A percentile compares a stretch with the other conserved stretches of the same genome.
These are phyloP conservation scores for Malassezia caprae DNA, from an alignment of 1,284 basidiomycete genomes.

Conservation along the genomic window DNA sequence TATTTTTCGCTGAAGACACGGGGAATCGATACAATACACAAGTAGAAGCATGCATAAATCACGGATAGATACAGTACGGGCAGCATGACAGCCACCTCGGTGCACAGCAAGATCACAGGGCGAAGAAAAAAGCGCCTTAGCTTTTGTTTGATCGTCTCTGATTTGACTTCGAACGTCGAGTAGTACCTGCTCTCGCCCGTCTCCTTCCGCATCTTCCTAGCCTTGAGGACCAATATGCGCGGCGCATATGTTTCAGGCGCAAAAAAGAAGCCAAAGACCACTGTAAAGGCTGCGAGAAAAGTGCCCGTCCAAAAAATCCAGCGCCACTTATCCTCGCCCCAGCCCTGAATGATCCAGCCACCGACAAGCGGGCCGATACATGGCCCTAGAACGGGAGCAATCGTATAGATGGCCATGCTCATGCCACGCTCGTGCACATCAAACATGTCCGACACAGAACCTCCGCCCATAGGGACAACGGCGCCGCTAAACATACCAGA, in stretches of 20 bases:
- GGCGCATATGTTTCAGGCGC: slow-evolving; percentile 62
- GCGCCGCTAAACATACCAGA: slow-evolving; percentile 45
- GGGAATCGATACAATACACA: slow-evolving; percentile 62
- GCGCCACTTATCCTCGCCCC: slow-evolving; percentile 12
- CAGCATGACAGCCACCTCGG: slow-evolving; percentile 53
- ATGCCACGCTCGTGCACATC: slow-evolving; percentile 52
- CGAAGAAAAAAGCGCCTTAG: slow-evolving; percentile 49
- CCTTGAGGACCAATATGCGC: slow-evolving; percentile 53
- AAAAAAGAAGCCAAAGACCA: slow-evolving; percentile 55
- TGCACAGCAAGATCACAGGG: slow-evolving; percentile 52
- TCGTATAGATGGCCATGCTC: slow-evolving; percentile 51
- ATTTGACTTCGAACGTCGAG: slow-evolving; percentile 26
- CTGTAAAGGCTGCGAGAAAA: slow-evolving; percentile 25
- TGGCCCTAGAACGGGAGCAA: slow-evolving; percentile 50
- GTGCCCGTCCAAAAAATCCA: slow-evolving; percentile 19
- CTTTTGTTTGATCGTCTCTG: slow-evolving; percentile 42
- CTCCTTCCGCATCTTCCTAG: slow-evolving; percentile 24
- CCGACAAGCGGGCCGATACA: slow-evolving; percentile 14
- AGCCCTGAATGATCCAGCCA: slow-evolving; percentile 18
- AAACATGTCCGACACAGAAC: slow-evolving; percentile 63
- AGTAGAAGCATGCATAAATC: slow-evolving; percentile 48
- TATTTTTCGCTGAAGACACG: slow-evolving; percentile 55
- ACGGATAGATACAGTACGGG: slow-evolving; percentile 53
- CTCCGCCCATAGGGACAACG: slow-evolving; percentile 51
- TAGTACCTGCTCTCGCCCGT: slow-evolving; percentile 28